phyloP scores from a whole-genome alignment of 2,329 filamentous ascomycete species.

The Epichloe brachyelytri region DNA sequence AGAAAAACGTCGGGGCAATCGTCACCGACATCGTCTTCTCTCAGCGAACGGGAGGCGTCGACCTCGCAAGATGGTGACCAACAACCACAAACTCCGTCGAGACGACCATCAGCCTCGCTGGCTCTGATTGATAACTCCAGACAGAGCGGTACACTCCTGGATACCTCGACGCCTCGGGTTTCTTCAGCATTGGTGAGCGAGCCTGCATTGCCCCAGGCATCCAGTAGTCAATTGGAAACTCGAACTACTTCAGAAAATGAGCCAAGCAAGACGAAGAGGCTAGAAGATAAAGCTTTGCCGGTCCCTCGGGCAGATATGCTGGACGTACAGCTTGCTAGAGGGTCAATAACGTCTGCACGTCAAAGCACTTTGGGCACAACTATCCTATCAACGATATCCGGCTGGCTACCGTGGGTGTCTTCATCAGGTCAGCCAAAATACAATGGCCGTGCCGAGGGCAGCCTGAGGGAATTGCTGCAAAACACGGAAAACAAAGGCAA shows the following conservation, averaged over 20 bases:
- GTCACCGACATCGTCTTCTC: slow-evolving; percentile 19
- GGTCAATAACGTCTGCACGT: slow-evolving; percentile 15
- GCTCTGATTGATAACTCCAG: slow-evolving; percentile 26
- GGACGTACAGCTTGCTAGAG: slow-evolving; percentile 15
- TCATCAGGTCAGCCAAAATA: not conserved
- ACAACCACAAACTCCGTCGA: slow-evolving; percentile 11
- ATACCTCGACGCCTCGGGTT: slow-evolving; percentile 18
- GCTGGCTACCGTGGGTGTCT: slow-evolving; percentile 34
- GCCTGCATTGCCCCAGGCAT: slow-evolving; percentile 44
- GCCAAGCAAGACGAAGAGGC: not conserved
- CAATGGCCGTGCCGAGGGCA: slow-evolving; percentile 4
- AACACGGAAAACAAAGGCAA: not conserved
- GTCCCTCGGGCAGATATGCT: slow-evolving; percentile 11
- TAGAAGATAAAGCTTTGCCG: not conserved
- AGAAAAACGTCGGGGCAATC: slow-evolving; percentile 22
- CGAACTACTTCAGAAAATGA: slow-evolving; percentile 18
- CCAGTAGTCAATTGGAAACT: slow-evolving; percentile 36
- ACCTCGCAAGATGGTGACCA: slow-evolving; percentile 9
- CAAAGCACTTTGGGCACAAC: slow-evolving; percentile 14
- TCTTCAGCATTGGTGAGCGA: slow-evolving; percentile 36
- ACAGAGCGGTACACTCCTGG: slow-evolving; percentile 17
- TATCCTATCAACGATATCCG: slow-evolving; percentile 27
- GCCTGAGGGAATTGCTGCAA: slow-evolving; percentile 1
- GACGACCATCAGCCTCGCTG: slow-evolving; percentile 20
- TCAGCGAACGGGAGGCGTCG: slow-evolving; percentile 17